Evolutionary conservation across 805 yeast genomes (phyloP), one percentile per base, ranked within the genome.

Genomic region (Yamadazyma sp.): DNA sequence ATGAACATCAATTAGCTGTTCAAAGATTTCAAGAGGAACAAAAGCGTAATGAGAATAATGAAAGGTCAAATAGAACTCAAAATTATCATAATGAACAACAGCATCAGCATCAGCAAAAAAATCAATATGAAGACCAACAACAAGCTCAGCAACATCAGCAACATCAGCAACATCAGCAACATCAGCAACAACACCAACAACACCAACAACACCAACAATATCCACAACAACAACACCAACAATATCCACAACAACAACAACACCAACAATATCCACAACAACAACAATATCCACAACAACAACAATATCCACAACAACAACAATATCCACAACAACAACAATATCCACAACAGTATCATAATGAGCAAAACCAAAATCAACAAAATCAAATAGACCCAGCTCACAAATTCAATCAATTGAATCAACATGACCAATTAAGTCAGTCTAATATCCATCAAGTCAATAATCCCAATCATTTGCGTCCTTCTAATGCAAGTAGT

Each of bases 1-100:
- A 38, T 23, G 41, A 38, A 25, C 41, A 38, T 30, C 33, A 38
- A 22, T 11, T 26, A 13, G 41, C 41, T 4, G 37, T 38, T 21
- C 31, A 33, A 30, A 24, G 39, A 19, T 35, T 23, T 26, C 31
- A 35, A 12, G 37, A 30, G 10, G 33, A 31, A 11, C 31, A 29
- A 21, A 22, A 31, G 17, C 15, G 28, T 23, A 12, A 25, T 8
- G 39, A 36, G 19, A 36, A 31, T 23, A 25, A 36, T 23, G 30
- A 18, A 11, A 36, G 23, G 12, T 22, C 15, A 6, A 6, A 26
- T 7, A 11, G 14, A 20, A 17, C 23, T 18, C 10, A 7, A 20
- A 7, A 20, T 20, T 20, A 7, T 7, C 7, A 20, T 20, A 20
- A 20, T 20, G 23, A 20, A 7, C 9, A 20, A 20, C 10, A 20